phyloP scores from a whole-genome alignment of 306 rosid species.

The Acacia acuminata region DNA sequence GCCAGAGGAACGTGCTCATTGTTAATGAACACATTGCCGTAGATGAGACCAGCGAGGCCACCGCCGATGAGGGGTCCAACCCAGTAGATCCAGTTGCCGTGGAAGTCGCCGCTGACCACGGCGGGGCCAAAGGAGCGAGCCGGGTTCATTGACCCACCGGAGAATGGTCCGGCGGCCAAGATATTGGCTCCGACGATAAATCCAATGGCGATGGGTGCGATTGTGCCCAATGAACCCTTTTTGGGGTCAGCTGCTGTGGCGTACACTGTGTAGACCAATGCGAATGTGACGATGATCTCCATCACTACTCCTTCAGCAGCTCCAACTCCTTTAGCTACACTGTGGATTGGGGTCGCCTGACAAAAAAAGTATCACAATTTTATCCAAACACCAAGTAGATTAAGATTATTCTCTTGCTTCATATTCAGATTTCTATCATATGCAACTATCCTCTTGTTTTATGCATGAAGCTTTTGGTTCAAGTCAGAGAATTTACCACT shows the following conservation, averaged over 20 bases:
- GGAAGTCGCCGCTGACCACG: slow-evolving; percentile 79
- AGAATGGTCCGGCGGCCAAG: slow-evolving; percentile 88
- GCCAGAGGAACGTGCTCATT: slow-evolving; percentile 62
- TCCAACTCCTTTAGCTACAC: slow-evolving; percentile 63
- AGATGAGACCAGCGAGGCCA: slow-evolving; percentile 87
- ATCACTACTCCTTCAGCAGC: slow-evolving; percentile 36
- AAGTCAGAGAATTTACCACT: background rate
- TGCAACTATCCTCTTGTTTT: background rate
- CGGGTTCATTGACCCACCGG: slow-evolving; percentile 96
- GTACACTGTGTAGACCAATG: slow-evolving; percentile 82
- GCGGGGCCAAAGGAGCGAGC: slow-evolving; percentile 93
- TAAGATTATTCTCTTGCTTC: background rate
- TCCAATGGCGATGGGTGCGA: slow-evolving; percentile 93
- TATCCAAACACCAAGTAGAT: background rate
- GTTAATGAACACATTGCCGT: slow-evolving; percentile 61
- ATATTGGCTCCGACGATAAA: slow-evolving; percentile 92
- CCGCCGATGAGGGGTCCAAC: slow-evolving; percentile 86
- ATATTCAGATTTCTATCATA: background rate
- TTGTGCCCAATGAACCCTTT: slow-evolving; percentile 73
- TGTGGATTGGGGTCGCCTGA: slow-evolving; percentile 71
- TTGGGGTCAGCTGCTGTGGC: slow-evolving; percentile 97
- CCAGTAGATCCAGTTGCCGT: slow-evolving; percentile 86
- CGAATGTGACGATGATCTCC: slow-evolving; percentile 81
- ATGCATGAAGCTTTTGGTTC: background rate
- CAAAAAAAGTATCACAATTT: background rate